phyloP scores from a whole-genome alignment of 768 basidiomycete genomes.

The Panellus pusillus region DNA sequence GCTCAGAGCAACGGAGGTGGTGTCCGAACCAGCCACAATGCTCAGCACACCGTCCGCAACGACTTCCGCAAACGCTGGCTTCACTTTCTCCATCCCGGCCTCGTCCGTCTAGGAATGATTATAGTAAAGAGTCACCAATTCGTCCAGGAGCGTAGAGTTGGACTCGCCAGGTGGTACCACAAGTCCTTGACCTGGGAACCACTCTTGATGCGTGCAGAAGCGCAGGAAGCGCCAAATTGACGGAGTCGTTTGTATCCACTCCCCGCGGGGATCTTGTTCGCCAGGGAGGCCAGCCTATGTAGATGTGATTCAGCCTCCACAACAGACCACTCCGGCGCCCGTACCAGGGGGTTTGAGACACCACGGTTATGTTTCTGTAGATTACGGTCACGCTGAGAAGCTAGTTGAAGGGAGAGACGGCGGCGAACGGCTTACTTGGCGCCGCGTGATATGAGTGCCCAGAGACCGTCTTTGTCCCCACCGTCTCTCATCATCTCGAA shows the following conservation, averaged over 20 bases:
- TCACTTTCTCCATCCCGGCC: constrained; percentile 32
- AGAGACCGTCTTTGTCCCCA: constrained; percentile 46
- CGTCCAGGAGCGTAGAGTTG: too few relatives aligned
- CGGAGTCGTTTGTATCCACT: not conserved
- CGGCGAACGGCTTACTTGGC: constrained; percentile 34
- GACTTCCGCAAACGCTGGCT: constrained; percentile 34
- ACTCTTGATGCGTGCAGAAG: not conserved
- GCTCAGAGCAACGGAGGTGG: constrained; percentile 33
- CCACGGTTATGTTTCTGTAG: constrained; percentile 33
- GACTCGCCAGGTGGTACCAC: constrained; percentile 37
- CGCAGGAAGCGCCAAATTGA: not conserved
- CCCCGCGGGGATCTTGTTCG: not conserved
- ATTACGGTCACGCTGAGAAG: not conserved
- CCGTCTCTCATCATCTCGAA: constrained; percentile 35
- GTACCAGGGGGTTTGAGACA: constrained; percentile 32
- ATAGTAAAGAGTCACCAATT: not conserved
- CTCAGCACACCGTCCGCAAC: constrained; percentile 37
- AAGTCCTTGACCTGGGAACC: constrained; percentile 43
- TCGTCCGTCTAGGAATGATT: constrained; percentile 35
- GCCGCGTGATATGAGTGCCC: constrained; percentile 44
- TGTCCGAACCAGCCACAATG: constrained; percentile 43
- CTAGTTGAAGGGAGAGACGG: not conserved
- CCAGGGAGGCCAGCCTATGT: not conserved
- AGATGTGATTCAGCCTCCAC: too few relatives aligned
- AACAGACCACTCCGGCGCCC: too few relatives aligned